Conservation (phyloP, 148 eudicot genomes). For the Camellia sinensis region DNA sequence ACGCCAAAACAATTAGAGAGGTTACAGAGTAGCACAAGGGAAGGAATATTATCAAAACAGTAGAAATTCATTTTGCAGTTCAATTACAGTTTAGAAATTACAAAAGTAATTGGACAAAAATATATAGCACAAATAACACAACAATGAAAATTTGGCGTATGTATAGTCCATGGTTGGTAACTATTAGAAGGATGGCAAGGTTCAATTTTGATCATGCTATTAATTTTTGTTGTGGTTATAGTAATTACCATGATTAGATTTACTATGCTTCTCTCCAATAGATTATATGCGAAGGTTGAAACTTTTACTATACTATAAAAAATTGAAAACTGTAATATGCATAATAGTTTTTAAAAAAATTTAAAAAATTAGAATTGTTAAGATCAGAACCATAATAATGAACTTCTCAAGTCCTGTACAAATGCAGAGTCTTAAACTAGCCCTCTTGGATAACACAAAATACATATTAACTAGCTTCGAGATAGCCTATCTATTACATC, state of each 20-base stretch:
- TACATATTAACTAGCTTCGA: not conserved
- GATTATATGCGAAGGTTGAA: not conserved
- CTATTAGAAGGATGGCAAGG: not conserved
- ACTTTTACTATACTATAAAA: not conserved
- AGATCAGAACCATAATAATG: not conserved
- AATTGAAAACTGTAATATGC: not conserved
- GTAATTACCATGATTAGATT: not conserved
- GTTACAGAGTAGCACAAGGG: no score
- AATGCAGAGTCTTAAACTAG: not conserved
- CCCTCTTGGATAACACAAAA: not conserved
- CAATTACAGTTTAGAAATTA: not conserved
- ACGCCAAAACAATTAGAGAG: no score
- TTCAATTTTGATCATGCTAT: not conserved
- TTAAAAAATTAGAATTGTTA: not conserved
- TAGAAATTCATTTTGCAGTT: no score
- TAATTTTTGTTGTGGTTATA: not conserved
- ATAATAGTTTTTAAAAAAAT: not conserved
- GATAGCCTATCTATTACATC: not conserved
- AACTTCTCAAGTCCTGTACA: not conserved
- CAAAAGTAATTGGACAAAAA: not conserved
- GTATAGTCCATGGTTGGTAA: not conserved
- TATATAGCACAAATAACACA: not conserved
- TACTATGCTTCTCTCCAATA: not conserved
- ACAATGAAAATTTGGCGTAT: not conserved
- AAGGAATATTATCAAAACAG: no score